A percentile compares a stretch with the other conserved stretches of the same genome.
phyloP scores from a whole-genome alignment of 78 protist genomes.

The Planoprotostelium fungivorum region DNA sequence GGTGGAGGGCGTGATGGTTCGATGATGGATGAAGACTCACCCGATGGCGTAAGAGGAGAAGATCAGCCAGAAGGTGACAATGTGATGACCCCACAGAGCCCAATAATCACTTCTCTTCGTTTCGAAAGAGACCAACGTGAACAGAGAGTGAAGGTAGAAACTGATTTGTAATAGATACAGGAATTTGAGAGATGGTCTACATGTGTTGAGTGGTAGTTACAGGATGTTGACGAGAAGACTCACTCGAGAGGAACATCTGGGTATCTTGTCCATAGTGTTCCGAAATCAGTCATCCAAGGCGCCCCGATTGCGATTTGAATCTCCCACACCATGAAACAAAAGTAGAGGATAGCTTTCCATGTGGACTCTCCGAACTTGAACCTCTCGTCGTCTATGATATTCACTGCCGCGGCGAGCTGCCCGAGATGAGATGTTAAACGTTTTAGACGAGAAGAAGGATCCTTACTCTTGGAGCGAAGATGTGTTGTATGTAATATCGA shows the following conservation, averaged over 20 bases:
- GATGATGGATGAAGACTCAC: slow-evolving; percentile 1
- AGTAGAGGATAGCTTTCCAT: not conserved
- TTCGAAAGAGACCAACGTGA: not conserved
- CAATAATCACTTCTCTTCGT: not conserved
- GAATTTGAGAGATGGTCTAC: not conserved
- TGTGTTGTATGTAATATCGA: not conserved
- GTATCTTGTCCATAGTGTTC: not conserved
- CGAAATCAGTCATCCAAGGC: not conserved
- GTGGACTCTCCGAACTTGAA: not conserved
- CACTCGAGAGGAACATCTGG: not conserved
- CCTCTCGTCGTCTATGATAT: not conserved
- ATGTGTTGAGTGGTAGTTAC: not conserved
- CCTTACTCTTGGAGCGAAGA: not conserved
- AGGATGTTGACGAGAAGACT: not conserved
- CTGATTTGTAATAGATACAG: not conserved
- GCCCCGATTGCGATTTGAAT: not conserved
- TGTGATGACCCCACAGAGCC: not conserved
- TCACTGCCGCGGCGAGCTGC: not conserved
- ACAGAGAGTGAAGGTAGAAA: not conserved
- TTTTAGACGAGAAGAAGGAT: not conserved
- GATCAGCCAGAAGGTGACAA: not conserved
- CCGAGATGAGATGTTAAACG: not conserved
- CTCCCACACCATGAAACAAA: not conserved
- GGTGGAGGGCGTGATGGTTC: too few relatives aligned
- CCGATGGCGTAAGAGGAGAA: not conserved